Percentiles rank a stretch among this genome's conserved stretches.
Evolutionary conservation across 176 grass and related monocot genomes (phyloP).

Genomic region (Carex cristatella): DNA sequence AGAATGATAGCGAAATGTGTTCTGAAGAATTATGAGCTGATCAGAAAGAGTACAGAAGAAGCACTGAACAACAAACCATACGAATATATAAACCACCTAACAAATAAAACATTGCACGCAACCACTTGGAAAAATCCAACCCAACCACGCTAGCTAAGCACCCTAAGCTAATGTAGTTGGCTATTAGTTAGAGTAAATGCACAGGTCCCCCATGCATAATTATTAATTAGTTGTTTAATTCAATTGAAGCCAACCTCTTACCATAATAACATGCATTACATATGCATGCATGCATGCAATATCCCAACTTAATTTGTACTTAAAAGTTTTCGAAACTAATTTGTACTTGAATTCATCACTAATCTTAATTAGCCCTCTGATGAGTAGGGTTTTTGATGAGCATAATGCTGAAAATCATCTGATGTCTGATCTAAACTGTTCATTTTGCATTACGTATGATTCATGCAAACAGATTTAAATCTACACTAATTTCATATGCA

Average conservation of each 20-base stretch:
- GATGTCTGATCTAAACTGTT: no score
- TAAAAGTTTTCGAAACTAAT: background rate
- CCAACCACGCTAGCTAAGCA: background rate
- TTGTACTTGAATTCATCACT: no score
- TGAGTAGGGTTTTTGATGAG: no score
- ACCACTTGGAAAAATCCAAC: constrained; percentile 5
- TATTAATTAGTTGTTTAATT: background rate
- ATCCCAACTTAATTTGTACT: background rate
- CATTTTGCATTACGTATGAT: no score
- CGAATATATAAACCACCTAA: background rate
- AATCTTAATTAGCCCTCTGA: no score
- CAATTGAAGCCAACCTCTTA: background rate
- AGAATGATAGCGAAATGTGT: background rate
- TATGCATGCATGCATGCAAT: background rate
- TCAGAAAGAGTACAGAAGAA: background rate
- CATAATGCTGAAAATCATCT: no score
- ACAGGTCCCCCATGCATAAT: constrained; percentile 2
- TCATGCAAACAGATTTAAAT: no score
- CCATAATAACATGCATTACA: background rate
- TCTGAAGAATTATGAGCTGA: background rate
- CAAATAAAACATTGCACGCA: constrained; percentile 8
- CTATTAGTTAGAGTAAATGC: constrained; percentile 4
- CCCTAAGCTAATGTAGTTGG: background rate
- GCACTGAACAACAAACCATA: background rate
- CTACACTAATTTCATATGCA: no score